These are phyloP conservation scores for Discostella pseudostelligera DNA, from an alignment of 108 stramenopile species.

Conservation along the genomic window DNA sequence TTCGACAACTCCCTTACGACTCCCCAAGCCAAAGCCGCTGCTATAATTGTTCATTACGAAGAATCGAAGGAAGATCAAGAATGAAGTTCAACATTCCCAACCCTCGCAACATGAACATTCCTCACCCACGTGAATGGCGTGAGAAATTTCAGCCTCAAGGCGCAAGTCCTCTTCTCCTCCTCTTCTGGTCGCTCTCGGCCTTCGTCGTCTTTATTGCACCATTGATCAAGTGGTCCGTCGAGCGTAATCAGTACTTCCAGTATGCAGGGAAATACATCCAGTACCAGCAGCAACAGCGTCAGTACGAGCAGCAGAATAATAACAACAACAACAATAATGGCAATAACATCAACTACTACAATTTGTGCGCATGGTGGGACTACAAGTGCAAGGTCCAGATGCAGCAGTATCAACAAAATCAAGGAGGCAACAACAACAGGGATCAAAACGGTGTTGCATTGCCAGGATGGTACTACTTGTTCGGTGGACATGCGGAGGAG, in stretches of 20 bases:
- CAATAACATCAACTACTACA: conserved; percentile 19
- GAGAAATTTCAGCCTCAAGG: conserved; percentile 4
- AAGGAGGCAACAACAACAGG: conserved; percentile 21
- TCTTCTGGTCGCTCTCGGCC: conserved; percentile 29
- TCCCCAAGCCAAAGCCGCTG: not conserved
- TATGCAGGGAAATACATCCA: conserved; percentile 38
- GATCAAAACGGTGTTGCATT: conserved; percentile 19
- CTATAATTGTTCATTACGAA: no score
- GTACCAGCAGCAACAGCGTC: conserved; percentile 48
- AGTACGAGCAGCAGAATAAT: conserved; percentile 45
- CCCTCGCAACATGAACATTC: conserved; percentile 5
- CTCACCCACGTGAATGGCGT: conserved; percentile 10
- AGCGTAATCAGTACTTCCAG: conserved; percentile 43
- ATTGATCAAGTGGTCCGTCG: conserved; percentile 30
- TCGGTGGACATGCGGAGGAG: conserved; percentile 43
- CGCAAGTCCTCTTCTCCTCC: conserved; percentile 7
- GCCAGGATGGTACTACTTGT: conserved; percentile 49
- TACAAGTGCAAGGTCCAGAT: conserved; percentile 36
- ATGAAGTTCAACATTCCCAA: not conserved
- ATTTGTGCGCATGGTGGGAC: conserved; percentile 49
- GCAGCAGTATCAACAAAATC: conserved; percentile 21
- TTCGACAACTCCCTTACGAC: not conserved
- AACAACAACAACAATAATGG: conserved; percentile 11
- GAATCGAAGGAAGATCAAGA: not conserved
- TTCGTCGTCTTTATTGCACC: conserved; percentile 46